phyloP scores from a whole-genome alignment of 2,329 filamentous ascomycete species.

The Karstenula rhodostoma region DNA sequence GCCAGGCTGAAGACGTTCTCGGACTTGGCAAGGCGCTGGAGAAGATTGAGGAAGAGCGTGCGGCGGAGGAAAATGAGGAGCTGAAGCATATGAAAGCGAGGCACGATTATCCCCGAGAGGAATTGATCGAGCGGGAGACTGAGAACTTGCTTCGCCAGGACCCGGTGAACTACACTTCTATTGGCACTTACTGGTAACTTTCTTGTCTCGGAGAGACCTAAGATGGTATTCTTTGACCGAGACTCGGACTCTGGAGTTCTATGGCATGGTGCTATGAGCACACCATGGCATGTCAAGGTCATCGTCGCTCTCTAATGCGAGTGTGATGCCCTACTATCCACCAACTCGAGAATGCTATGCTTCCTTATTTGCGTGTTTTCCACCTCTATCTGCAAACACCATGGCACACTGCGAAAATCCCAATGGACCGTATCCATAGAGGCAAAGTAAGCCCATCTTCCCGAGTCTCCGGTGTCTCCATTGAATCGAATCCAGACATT shows the following conservation, averaged over 20 bases:
- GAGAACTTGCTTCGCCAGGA: neutral
- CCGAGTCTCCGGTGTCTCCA: neutral
- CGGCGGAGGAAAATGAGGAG: neutral
- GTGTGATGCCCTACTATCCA: too few relatives aligned
- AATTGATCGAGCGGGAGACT: neutral
- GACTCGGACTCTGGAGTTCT: neutral
- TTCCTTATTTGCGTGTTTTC: too few relatives aligned
- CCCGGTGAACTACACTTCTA: neutral
- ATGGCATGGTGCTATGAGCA: neutral
- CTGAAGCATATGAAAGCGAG: neutral
- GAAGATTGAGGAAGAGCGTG: neutral
- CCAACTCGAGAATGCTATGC: too few relatives aligned
- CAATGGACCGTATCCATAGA: neutral
- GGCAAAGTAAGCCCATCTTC: neutral
- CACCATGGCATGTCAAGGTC: neutral
- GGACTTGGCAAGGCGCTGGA: neutral
- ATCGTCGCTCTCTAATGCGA: too few relatives aligned
- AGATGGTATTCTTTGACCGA: neutral
- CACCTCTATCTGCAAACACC: neutral
- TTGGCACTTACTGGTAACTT: neutral
- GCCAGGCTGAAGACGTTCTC: neutral
- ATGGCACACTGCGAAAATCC: neutral
- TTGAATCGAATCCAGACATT: neutral
- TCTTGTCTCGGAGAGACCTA: neutral
- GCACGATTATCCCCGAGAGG: neutral